These are phyloP conservation scores for Penicillium simplicissimum DNA, from an alignment of 495 filamentous ascomycete species.

Conservation along the genomic window DNA sequence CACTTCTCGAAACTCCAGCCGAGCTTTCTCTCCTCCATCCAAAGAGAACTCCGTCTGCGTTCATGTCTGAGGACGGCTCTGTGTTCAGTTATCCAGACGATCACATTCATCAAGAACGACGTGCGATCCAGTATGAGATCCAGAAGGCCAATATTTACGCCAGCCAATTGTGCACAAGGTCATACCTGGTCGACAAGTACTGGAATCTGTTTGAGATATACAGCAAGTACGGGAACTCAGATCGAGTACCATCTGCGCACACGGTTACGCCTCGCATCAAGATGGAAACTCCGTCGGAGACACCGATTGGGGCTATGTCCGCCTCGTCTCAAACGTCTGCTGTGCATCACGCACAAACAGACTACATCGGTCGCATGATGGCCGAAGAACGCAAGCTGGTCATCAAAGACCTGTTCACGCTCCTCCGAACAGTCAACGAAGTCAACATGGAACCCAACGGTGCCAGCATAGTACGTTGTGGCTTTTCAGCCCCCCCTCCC, in stretches of 20 bases:
- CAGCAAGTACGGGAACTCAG: constrained; percentile 30
- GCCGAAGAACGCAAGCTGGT: constrained; percentile 68
- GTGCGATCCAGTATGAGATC: constrained; percentile 72
- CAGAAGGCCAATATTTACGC: constrained; percentile 83
- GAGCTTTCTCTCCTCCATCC: constrained; percentile 56
- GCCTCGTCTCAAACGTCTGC: constrained; percentile 6
- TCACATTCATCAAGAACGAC: constrained; percentile 32
- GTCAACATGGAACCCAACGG: constrained; percentile 83
- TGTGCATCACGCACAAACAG: constrained; percentile 41
- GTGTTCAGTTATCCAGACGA: constrained; percentile 29
- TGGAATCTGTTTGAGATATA: constrained; percentile 63
- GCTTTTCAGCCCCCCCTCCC: background rate
- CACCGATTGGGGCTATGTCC: background rate
- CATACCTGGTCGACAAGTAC: constrained; percentile 81
- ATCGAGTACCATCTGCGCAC: constrained; percentile 22
- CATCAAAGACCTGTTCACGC: constrained; percentile 69
- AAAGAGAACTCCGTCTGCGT: constrained; percentile 13
- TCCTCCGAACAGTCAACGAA: constrained; percentile 70
- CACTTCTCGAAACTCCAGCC: constrained; percentile 58
- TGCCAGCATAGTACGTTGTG: constrained; percentile 63
- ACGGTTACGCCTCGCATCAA: constrained; percentile 21
- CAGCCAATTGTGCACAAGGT: constrained; percentile 71
- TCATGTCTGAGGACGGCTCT: constrained; percentile 23
- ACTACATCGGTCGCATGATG: constrained; percentile 56
- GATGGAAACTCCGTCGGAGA: constrained; percentile 15